phyloP scores from a whole-genome alignment of 2,329 filamentous ascomycete species.

The Lanzia echinophila region DNA sequence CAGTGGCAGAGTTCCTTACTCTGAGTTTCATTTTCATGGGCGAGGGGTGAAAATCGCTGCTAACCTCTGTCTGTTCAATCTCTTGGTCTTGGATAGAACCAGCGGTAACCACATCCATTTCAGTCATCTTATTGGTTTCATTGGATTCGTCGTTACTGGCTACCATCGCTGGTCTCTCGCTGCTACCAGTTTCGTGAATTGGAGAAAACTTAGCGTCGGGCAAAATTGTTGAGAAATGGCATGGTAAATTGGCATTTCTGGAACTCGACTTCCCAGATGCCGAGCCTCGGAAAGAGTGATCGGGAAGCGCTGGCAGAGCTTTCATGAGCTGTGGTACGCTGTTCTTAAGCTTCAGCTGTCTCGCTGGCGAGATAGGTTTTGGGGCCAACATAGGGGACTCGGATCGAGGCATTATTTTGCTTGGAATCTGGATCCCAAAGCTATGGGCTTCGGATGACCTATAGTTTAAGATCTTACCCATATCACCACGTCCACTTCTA shows the following conservation, averaged over 20 bases:
- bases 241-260: slow-evolving; percentile 9
- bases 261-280: background rate
- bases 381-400: slow-evolving; percentile 29
- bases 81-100: background rate
- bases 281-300: slow-evolving; percentile 11
- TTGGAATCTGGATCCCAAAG: slow-evolving; percentile 19
- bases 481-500: slow-evolving; percentile 5
- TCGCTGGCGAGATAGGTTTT: slow-evolving; percentile 31
- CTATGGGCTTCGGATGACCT: slow-evolving; percentile 12
- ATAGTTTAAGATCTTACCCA: background rate
- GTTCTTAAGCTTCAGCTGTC: slow-evolving; percentile 29
- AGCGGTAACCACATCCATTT: background rate
- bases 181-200: background rate
- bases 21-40: slow-evolving; percentile 20
- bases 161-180: background rate
- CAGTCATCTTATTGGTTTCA: background rate
- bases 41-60: slow-evolving; percentile 3
- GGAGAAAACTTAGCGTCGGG: background rate
- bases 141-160: background rate
- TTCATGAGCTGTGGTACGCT: slow-evolving; percentile 32
- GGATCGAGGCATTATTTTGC: slow-evolving; percentile 19
- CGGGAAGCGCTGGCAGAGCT: slow-evolving; percentile 27
- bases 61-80: background rate
- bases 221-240: slow-evolving; percentile 10
- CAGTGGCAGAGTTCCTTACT: slow-evolving; percentile 10